These are phyloP conservation scores for Pyrenula massariospora DNA, from an alignment of 495 filamentous ascomycete genomes.

Conservation along the genomic window DNA sequence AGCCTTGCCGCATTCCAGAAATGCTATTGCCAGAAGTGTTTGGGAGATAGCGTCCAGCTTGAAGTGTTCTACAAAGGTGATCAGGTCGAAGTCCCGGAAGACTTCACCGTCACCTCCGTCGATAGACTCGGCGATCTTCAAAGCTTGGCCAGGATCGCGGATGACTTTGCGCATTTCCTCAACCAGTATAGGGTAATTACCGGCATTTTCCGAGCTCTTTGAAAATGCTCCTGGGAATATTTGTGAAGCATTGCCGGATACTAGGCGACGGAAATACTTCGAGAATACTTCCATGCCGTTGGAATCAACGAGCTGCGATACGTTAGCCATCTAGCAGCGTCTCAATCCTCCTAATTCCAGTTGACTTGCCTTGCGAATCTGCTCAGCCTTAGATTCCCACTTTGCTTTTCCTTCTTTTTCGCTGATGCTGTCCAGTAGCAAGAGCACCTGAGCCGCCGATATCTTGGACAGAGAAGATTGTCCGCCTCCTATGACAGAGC, in stretches of 20 bases:
- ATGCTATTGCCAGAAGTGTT: slow-evolving; percentile 78
- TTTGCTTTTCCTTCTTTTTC: slow-evolving; percentile 82
- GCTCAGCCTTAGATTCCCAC: slow-evolving; percentile 87
- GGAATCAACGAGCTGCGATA: slow-evolving; percentile 68
- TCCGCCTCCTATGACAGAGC: slow-evolving; percentile 27
- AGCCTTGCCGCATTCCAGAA: slow-evolving; percentile 62
- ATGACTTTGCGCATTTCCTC: slow-evolving; percentile 77
- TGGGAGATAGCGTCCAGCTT: slow-evolving; percentile 79
- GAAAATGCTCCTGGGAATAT: slow-evolving; percentile 64
- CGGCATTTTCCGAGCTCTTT: slow-evolving; percentile 57
- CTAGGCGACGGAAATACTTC: slow-evolving; percentile 81
- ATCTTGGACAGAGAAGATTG: slow-evolving; percentile 62
- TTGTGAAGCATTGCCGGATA: slow-evolving; percentile 71
- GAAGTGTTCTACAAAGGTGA: slow-evolving; percentile 88
- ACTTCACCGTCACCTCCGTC: slow-evolving; percentile 78
- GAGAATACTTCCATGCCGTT: slow-evolving; percentile 95
- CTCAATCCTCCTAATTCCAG: not conserved
- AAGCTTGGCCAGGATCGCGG: slow-evolving; percentile 66
- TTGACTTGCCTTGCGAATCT: slow-evolving; percentile 70
- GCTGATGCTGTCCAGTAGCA: slow-evolving; percentile 85
- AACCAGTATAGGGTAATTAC: slow-evolving; percentile 70
- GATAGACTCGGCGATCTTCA: slow-evolving; percentile 86
- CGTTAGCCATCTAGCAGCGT: not conserved
- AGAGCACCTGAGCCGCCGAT: slow-evolving; percentile 85
- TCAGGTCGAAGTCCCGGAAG: slow-evolving; percentile 87